Conservation (phyloP, 192 early-diverging fungal species). For the Neocallimastix lanati region DNA sequence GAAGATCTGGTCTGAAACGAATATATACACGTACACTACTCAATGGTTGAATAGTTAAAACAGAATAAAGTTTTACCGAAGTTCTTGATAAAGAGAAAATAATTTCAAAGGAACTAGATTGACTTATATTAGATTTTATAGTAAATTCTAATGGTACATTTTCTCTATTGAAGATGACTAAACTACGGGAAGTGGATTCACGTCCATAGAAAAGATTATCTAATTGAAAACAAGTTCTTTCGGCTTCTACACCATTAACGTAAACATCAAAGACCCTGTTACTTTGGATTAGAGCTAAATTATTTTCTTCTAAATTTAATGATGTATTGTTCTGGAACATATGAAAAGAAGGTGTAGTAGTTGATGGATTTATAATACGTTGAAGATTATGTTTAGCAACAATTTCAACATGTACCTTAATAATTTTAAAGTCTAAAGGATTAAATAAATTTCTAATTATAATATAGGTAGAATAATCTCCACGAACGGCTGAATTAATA, state of each 20-base stretch:
- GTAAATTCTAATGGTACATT: too few relatives aligned
- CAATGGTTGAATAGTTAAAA: too few relatives aligned
- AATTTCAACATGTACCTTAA: too few relatives aligned
- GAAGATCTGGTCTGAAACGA: constrained; percentile 24
- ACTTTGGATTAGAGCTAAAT: constrained; percentile 6
- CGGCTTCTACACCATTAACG: too few relatives aligned
- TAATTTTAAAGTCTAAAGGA: constrained; percentile 40
- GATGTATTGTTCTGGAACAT: background rate
- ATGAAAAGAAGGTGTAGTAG: background rate
- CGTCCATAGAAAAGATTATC: too few relatives aligned
- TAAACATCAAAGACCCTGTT: constrained; percentile 58
- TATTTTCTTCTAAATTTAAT: background rate
- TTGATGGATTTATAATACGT: too few relatives aligned
- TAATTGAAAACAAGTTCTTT: too few relatives aligned
- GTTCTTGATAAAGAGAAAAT: too few relatives aligned
- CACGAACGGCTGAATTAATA: constrained; percentile 33
- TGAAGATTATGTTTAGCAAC: too few relatives aligned
- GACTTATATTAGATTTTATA: constrained; percentile 43
- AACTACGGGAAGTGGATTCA: too few relatives aligned
- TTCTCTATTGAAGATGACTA: constrained; percentile 59
- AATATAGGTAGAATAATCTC: too few relatives aligned
- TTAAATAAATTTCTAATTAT: constrained; percentile 62
- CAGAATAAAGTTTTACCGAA: too few relatives aligned
- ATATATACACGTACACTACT: constrained; percentile 48
- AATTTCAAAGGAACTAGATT: constrained; percentile 46